These are phyloP conservation scores for Parietichytrium sp. DNA, from an alignment of 108 stramenopile genomes.

Conservation along the genomic window DNA sequence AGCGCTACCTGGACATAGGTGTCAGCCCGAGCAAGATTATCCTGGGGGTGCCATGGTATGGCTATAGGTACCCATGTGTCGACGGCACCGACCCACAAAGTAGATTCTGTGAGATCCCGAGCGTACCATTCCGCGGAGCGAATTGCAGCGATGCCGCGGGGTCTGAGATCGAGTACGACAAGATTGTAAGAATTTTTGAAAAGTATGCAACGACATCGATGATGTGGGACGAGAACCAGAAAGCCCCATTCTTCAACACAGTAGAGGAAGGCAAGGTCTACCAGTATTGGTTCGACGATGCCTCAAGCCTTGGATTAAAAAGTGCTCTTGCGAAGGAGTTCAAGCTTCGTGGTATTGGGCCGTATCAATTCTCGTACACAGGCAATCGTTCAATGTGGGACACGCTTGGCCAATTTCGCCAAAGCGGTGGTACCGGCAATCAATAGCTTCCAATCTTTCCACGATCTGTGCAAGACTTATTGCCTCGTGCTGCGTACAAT, in stretches of 20 bases:
- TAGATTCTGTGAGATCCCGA: conserved; percentile 48
- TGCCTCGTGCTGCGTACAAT: no score
- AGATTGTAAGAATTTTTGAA: background rate
- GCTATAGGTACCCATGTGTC: conserved; percentile 59
- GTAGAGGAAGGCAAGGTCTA: background rate
- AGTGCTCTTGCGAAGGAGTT: background rate
- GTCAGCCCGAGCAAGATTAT: conserved; percentile 50
- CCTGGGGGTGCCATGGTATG: conserved; percentile 66
- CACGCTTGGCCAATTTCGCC: background rate
- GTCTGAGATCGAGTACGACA: background rate
- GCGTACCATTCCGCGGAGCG: conserved; percentile 63
- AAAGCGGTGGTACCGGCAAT: no score
- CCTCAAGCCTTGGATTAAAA: background rate
- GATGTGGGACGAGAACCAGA: background rate
- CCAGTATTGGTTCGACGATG: conserved; percentile 13
- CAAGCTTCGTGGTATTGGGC: background rate
- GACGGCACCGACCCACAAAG: background rate
- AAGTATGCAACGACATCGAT: background rate
- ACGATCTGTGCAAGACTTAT: no score
- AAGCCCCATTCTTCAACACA: conserved; percentile 1
- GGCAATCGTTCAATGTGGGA: background rate
- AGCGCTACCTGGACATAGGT: conserved; percentile 48
- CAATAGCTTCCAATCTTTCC: no score
- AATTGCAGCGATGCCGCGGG: conserved; percentile 65
- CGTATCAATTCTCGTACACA: background rate